Conservation (phyloP, 192 early-diverging fungal genomes). For the Coemansia sp. region DNA sequence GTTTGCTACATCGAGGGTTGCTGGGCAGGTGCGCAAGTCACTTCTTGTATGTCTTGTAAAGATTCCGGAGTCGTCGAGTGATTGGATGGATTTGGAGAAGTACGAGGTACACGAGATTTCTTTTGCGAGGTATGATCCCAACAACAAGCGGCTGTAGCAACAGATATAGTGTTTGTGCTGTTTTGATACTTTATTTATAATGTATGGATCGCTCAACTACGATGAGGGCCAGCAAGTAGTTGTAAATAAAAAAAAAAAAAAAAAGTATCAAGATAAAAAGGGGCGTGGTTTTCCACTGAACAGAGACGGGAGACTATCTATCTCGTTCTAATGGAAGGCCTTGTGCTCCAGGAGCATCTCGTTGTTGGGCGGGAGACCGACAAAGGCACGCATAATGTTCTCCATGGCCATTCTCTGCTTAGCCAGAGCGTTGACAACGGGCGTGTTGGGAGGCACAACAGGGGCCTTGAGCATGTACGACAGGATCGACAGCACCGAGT, state of each 20-base stretch:
- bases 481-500: constrained; percentile 91
- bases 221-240: background rate
- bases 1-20: constrained; percentile 34
- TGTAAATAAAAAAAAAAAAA: background rate
- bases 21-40: constrained; percentile 33
- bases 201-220: too few relatives aligned
- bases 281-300: too few relatives aligned
- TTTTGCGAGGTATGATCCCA: constrained; percentile 41
- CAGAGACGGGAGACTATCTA: background rate
- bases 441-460: constrained; percentile 85
- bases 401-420: constrained; percentile 97
- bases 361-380: constrained; percentile 92
- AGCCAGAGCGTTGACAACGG: constrained; percentile 92
- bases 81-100: constrained; percentile 9
- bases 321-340: constrained; percentile 55
- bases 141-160: constrained; percentile 23
- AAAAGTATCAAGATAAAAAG: background rate
- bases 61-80: background rate
- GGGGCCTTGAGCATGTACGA: constrained; percentile 98
- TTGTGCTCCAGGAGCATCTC: constrained; percentile 96
- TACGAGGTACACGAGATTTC: constrained; percentile 27
- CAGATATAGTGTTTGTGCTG: too few relatives aligned
- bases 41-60: constrained; percentile 44
- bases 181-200: too few relatives aligned
- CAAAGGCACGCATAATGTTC: constrained; percentile 95